Evolutionary conservation across 1,139 yeast genomes (phyloP).

Genomic region (Yueomyces sp.): DNA sequence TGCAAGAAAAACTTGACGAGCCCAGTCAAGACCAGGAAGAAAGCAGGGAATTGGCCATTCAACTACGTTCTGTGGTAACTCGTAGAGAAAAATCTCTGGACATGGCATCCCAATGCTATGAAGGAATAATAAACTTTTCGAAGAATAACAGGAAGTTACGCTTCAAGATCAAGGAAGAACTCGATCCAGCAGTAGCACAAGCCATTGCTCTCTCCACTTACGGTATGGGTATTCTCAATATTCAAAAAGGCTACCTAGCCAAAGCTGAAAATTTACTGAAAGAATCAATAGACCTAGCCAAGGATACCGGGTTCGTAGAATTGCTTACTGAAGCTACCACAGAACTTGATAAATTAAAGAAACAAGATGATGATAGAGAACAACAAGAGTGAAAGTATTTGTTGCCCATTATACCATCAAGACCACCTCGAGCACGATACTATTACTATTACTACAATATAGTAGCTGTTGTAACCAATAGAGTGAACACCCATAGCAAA

Average conservation of each 20-base stretch:
- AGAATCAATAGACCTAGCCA: conserved; percentile 63
- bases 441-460: too few species aligned
- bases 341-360: conserved; percentile 29
- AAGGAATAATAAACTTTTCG: conserved; percentile 43
- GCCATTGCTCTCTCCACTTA: conserved; percentile 72
- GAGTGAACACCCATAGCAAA: too few species aligned
- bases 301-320: conserved; percentile 52
- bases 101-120: conserved; percentile 36
- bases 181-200: conserved; percentile 39
- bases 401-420: too few species aligned
- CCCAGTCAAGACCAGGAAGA: background rate
- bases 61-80: conserved; percentile 6
- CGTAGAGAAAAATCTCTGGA: conserved; percentile 32
- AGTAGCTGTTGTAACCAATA: too few species aligned
- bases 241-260: conserved; percentile 32
- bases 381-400: too few species aligned
- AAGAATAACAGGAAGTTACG: conserved; percentile 34
- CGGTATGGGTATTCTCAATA: conserved; percentile 68
- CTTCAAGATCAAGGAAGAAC: conserved; percentile 25
- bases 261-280: conserved; percentile 51
- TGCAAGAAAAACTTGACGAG: background rate
- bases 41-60: background rate
- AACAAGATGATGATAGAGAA: background rate
- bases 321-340: conserved; percentile 53
- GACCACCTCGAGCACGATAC: too few species aligned